Base-by-base conservation (phyloP, 192 early-diverging fungal genomes). In the Linnemannia schmuckeri region DNA sequence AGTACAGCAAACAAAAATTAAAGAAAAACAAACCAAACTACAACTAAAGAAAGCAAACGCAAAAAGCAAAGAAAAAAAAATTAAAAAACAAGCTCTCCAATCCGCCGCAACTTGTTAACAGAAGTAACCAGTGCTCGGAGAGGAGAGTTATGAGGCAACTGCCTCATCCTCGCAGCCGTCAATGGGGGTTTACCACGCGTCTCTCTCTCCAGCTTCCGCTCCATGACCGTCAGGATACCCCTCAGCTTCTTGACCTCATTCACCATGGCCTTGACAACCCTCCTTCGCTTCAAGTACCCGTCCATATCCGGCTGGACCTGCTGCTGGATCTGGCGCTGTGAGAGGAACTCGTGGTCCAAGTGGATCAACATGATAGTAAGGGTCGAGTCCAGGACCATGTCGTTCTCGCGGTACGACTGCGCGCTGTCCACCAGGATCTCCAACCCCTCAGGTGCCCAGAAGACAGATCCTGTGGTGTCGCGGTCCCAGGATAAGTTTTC, bases 351-450 rank as follows among this genome's bases (percentile, higher is more conserved):
- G 27, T 71, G 70, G 22, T 83, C 88, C 75, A 88, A 27, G 55
- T 87, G 85, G 30, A 80, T 76, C 75, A 88, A 46, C 52, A 88
- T 66, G 12, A 88, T 83, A 22, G 82, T 84, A 54, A 85, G 69
- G 0, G 82, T 83, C 12, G 79, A 85, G 30, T 82, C 82, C 30
- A 89, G 82, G 37, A 89, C 83, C 88, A 81, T 79, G 66, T 89
- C 88, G 54, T 89, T 89, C 46, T 89, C 88, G 9, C 88, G 69
- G 66, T 89, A 89, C 2, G 82, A 77, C 40, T 89, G 88, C 17
- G 83, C 63, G 74, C 76, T 69, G 69, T 89, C 88, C 24, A 89
- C 82, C 10, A 89, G 80, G 41, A 89, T 89, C 49, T 83, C 82
- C 44, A 89, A 46, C 2, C 88, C 83, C 1, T 78, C 88, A 0